These are phyloP conservation scores for Yamadazyma sp. DNA, from an alignment of 1,139 yeast genomes.

Conservation along the genomic window DNA sequence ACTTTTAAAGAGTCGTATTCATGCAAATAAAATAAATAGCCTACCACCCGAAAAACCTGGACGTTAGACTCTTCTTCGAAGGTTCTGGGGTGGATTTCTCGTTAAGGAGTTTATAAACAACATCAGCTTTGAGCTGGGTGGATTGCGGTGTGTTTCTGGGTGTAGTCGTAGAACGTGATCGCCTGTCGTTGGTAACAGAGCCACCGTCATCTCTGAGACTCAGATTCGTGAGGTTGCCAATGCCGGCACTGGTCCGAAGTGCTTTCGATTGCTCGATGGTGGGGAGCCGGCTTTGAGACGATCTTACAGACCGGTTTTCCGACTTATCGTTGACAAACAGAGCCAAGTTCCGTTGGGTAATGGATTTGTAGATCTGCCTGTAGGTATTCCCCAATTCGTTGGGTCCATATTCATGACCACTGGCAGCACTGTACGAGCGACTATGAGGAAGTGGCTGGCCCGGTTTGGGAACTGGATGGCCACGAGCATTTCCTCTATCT, in stretches of 20 bases:
- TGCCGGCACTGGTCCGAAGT: slow-evolving; percentile 2
- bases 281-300: slow-evolving; percentile 19
- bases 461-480: neutral
- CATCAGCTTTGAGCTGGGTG: slow-evolving; percentile 19
- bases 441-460: slow-evolving; percentile 17
- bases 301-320: slow-evolving; percentile 16
- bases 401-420: slow-evolving; percentile 14
- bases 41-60: slow-evolving; percentile 40
- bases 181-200: neutral
- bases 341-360: slow-evolving; percentile 33
- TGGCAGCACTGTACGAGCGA: slow-evolving; percentile 30
- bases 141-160: neutral
- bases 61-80: slow-evolving; percentile 21
- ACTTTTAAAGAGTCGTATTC: neutral
- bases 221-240: neutral
- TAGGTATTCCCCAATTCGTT: slow-evolving; percentile 31
- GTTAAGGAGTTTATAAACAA: slow-evolving; percentile 25
- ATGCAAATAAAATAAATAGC: neutral
- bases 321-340: slow-evolving; percentile 16
- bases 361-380: slow-evolving; percentile 35
- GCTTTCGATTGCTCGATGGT: slow-evolving; percentile 17
- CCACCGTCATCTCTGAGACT: neutral
- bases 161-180: no score
- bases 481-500: slow-evolving; percentile 9
- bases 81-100: slow-evolving; percentile 6